Evolutionary conservation across 164 flowering plant species (phyloP).

Genomic region (Euptelea pleiosperma): DNA sequence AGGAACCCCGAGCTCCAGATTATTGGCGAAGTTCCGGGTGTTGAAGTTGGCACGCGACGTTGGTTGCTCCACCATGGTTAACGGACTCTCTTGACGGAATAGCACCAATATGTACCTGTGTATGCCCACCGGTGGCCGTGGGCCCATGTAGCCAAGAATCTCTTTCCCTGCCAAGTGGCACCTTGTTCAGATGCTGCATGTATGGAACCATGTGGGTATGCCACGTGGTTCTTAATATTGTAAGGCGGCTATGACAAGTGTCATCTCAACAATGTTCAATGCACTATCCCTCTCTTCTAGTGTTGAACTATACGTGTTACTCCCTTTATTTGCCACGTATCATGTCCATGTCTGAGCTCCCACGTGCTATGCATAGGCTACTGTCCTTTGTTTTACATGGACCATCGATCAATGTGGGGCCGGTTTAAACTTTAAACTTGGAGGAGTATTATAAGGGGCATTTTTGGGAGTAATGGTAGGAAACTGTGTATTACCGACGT

Average conservation of each 20-base stretch:
- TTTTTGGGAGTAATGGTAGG: too few species aligned
- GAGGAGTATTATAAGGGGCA: too few species aligned
- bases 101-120: slow-evolving; percentile 67
- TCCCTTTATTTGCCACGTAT: too few species aligned
- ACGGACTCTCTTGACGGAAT: slow-evolving; percentile 43
- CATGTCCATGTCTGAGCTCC: too few species aligned
- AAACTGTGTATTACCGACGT: too few species aligned
- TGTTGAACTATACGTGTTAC: too few species aligned
- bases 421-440: too few species aligned
- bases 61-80: slow-evolving; percentile 31
- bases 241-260: neutral
- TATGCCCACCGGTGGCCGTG: slow-evolving; percentile 70
- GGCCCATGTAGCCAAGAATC: slow-evolving; percentile 47
- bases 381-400: too few species aligned
- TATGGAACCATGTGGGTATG: neutral
- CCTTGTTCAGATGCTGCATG: neutral
- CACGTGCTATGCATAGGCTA: too few species aligned
- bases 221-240: neutral
- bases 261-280: too few species aligned
- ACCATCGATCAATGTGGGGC: too few species aligned
- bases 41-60: slow-evolving; percentile 39
- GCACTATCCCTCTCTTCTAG: too few species aligned
- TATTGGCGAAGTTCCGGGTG: slow-evolving; percentile 44
- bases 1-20: slow-evolving; percentile 47
- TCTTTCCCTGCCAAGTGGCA: slow-evolving; percentile 45